Evolutionary conservation across 2,329 filamentous ascomycete species (phyloP).

Genomic region (Atkinsonella hypoxylon): DNA sequence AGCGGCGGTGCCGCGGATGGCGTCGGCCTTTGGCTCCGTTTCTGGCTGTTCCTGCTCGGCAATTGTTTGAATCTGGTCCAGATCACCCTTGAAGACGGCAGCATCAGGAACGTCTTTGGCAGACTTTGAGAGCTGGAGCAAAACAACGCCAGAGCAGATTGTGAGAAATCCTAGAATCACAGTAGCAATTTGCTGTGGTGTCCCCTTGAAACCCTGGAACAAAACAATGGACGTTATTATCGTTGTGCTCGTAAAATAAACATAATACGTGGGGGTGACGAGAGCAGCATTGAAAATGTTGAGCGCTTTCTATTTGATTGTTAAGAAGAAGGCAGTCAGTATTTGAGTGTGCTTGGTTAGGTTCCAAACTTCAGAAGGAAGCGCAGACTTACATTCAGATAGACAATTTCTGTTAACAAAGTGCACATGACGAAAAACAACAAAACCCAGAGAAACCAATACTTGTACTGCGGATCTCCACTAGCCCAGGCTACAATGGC

Average conservation of each 20-base stretch:
- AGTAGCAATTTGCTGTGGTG: slow-evolving; percentile 65
- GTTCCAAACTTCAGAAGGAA: background rate
- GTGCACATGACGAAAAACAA: slow-evolving; percentile 86
- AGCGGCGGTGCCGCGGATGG: slow-evolving; percentile 80
- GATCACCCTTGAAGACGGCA: slow-evolving; percentile 81
- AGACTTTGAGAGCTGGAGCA: slow-evolving; percentile 94
- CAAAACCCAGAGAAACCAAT: slow-evolving; percentile 93
- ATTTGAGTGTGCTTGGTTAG: no score
- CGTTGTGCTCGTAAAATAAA: slow-evolving; percentile 92
- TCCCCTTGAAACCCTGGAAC: slow-evolving; percentile 89
- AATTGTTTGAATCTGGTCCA: slow-evolving; percentile 91
- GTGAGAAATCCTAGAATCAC: slow-evolving; percentile 88
- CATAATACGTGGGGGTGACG: slow-evolving; percentile 96
- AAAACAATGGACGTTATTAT: slow-evolving; percentile 89
- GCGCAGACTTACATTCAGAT: slow-evolving; percentile 63
- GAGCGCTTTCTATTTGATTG: slow-evolving; percentile 73
- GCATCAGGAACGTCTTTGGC: slow-evolving; percentile 94
- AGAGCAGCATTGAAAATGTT: slow-evolving; percentile 95
- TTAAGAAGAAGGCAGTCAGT: background rate
- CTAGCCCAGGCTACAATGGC: slow-evolving; percentile 79
- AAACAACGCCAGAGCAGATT: slow-evolving; percentile 84
- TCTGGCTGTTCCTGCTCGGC: slow-evolving; percentile 95
- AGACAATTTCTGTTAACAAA: slow-evolving; percentile 86
- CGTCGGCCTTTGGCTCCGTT: slow-evolving; percentile 89
- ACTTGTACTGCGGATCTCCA: slow-evolving; percentile 80